Base-by-base conservation (phyloP, 2,329 filamentous ascomycete species). In the Colletotrichum tofieldiae region DNA sequence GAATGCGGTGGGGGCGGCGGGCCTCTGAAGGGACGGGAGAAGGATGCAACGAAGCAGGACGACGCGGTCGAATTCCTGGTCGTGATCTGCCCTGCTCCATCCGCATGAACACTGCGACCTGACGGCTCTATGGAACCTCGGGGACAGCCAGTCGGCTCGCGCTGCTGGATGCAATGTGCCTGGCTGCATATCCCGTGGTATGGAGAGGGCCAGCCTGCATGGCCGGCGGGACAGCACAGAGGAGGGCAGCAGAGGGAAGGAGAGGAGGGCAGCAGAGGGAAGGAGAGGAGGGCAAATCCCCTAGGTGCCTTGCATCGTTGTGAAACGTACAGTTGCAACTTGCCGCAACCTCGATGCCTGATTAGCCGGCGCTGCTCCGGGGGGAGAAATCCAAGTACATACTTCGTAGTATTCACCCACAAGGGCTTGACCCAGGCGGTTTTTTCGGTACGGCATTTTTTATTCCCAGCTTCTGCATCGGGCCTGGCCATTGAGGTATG, bases 61-160 rank as follows among this genome's bases (percentile, higher is more conserved):
- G 37, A 58, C 55, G 39, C 60, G 58, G 51, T 52, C 18, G 32
- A 20, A n/a, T 1, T 20, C 7, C n/a, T 9, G 51, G 64, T 72
- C 58, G 52, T 52, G 58, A 63, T 68, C 69, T 23, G 29, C 29
- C 29, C 35, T 32, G 60, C 65, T 47, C 65, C 69, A 64, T 72
- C 52, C 69, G 69, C 69, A 69, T 72, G 59, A 72, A 72, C 56
- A 72, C 59, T 68, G 52, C 69, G 29, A 69, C 69, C 45, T 64
- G 20, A 47, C 52, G 39, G 23, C 20, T 41, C 68, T 37, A 43
- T 47, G 29, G 49, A 41, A 16, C 29, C 58, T 61, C 41, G n/a
- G 41, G 58, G 9, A 47, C 49, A 47, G 47, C 67, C 67, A 61
- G 67, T 61, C 67, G 67, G 63, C 67, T 71, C 67, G 63, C 35